Evolutionary conservation across 148 eudicot species (phyloP), one percentile per base, ranked within the genome.

Genomic region (Oxyria digyna): DNA sequence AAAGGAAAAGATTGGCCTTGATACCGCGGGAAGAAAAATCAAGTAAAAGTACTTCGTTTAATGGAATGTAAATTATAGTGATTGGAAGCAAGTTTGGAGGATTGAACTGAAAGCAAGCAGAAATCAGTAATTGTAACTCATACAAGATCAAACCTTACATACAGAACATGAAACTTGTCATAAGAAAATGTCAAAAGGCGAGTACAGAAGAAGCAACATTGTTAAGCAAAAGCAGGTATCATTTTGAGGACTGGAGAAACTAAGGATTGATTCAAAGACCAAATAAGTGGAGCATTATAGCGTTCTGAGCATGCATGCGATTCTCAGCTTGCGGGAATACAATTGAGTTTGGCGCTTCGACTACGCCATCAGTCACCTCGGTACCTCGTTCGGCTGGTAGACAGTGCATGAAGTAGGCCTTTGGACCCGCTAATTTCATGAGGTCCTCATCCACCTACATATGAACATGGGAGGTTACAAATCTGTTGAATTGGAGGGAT

Each of bases 231-330:
- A 11, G 63, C 35, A 55, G 63, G 15, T 13, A 12, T 55, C n/a
- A 55, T 55, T 66, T 23, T 40, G 14, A 1, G 4, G 46, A 13
- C 4, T 6, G 12, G 1, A 40, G 38, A 27, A 18, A n/a, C n/a
- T 13, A 27, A 29, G 24, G 62, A 46, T 6, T 69, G 48, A 27
- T 62, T 79, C 54, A 81, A 21, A 86, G 73, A 57, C 87, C 95
- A 68, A 90, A 87, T 20, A 83, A 80, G 68, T 94, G 96, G 67
- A 94, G 91, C 97, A 94, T 94, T 52, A 94, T 76, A 20, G 98
- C 98, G 77, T 94, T 94, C 62, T 94, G 98, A 12, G 97, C 98
- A 73, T 90, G 98, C 98, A 94, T 88, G 24, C 98, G 86, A 57
- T 94, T 94, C 82, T 88, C 97, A 0, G 98, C 98, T 75, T 94